Base-by-base conservation (phyloP, 176 grass and related monocot genomes). In the Dactylis glomerata region DNA sequence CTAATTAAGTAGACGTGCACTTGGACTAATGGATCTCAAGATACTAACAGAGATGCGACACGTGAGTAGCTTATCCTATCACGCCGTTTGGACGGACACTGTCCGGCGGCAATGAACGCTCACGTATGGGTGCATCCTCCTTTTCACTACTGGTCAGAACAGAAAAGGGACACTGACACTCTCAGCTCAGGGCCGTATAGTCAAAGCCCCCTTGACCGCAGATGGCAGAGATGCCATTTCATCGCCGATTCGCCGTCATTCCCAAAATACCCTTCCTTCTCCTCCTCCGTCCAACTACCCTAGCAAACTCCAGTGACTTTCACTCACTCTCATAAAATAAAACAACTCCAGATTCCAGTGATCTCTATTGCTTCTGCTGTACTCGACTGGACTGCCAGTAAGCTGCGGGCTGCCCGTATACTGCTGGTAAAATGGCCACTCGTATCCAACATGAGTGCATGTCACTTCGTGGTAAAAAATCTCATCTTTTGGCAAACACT, bases 171-270 rank as follows among this genome's bases (percentile, higher is more conserved):
- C 34, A 13, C 65, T 68, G 65, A 68, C 65, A 68, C 9, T 5
- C 65, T 38, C 16, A 66, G 62, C 31, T 67, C 51, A 55, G 34
- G 34, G 66, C 66, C 66, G 66, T 68, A 68, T 68, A 23, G 66
- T 68, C 66, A 68, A 68, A 68, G 66, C 66, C 66, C 64, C 66
- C 34, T 68, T 40, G 66, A 68, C 66, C 66, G 66, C 34, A 20
- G 32, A 17, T 36, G 59, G 10, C 62, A 36, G 63, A 66, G 63
- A 66, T 66, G 63, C 63, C 63, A 36, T 34, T 36, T 17, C 15
- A 64, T 64, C 31, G 15, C 46, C 56, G 23, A 62, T 62, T 28
- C 24, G 24, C 56, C 31, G 16, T 36, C 63, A 16, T 36, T 15
- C 63, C 63, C 32, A 2, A 11, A 36, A 30, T 62, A 6, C 58